Base-by-base conservation (phyloP, 805 yeast species). In the Saccharomycopsis guyanensis region DNA sequence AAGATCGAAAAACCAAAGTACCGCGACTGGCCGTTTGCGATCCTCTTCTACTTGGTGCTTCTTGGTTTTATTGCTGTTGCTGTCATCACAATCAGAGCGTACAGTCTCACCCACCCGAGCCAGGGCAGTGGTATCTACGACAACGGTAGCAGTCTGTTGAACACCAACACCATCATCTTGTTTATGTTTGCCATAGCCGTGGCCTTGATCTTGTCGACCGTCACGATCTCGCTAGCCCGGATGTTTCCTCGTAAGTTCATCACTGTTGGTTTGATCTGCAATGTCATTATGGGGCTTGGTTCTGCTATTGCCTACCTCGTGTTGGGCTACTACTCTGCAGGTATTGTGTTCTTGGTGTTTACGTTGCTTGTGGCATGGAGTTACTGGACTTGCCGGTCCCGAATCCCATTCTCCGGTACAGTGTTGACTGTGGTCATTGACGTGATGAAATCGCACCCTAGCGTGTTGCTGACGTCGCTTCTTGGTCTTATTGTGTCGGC, bases 381-480 rank as follows among this genome's bases (percentile, higher is more conserved):
- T 58, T 86, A 81, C 64, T 85, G 86, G 86, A 62, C 75, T 4
- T 76, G 83, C 68, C 71, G 93, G 53, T 59, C 64, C 5, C 68
- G 93, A 55, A 84, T 85, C 47, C 89, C 91, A 3, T 75, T 82
- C 55, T 79, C 87, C 46, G 83, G 86, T 3, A 72, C 82, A 13
- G 80, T 83, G 34, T 64, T 86, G 52, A 73, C 76, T 47, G 75
- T 80, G 18, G 76, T 84, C n/a, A 80, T 89, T 54, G 86, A 80
- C 56, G 95, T 85, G 4, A 80, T 85, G 76, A 73, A 74, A 51
- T 59, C 69, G 31, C 80, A 80, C 56, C 95, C 95, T 6, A 79
- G 88, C 5, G 77, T 86, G 0, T 57, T 85, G 38, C 34, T 77
- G 8, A 74, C 82, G 1, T 73, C 89, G 1, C 57, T 76, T 5